Percentiles rank a stretch among this genome's conserved stretches.
Conservation (phyloP, 2,329 filamentous ascomycete genomes). For the Teratosphaeria destructans region DNA sequence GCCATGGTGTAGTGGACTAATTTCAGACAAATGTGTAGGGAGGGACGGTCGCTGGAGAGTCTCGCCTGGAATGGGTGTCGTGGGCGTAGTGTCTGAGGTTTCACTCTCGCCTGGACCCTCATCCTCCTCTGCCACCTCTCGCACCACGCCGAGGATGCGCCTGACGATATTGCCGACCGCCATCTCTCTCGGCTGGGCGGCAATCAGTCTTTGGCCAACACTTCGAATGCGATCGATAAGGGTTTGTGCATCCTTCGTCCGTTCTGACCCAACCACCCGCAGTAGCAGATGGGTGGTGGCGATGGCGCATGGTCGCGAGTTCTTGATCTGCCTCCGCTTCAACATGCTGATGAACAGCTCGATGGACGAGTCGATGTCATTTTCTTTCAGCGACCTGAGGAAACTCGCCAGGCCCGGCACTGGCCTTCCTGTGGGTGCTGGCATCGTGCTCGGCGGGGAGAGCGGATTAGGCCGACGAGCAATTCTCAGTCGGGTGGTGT, state of each 20-base stretch:
- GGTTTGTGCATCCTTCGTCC: slow-evolving; percentile 64
- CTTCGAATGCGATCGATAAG: slow-evolving; percentile 71
- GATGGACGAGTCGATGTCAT: slow-evolving; percentile 68
- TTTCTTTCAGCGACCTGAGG: slow-evolving; percentile 66
- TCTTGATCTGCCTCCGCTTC: slow-evolving; percentile 80
- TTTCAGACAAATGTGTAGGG: slow-evolving; percentile 34
- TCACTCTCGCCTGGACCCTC: slow-evolving; percentile 42
- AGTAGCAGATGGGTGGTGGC: slow-evolving; percentile 83
- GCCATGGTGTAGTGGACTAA: slow-evolving; percentile 37
- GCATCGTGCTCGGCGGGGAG: slow-evolving; percentile 36
- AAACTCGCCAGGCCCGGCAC: slow-evolving; percentile 70
- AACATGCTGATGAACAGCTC: slow-evolving; percentile 77
- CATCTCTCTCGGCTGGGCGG: slow-evolving; percentile 80
- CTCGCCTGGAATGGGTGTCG: slow-evolving; percentile 9
- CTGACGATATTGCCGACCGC: slow-evolving; percentile 91
- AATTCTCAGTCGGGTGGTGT: background rate
- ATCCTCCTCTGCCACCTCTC: slow-evolving; percentile 80
- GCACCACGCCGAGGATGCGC: slow-evolving; percentile 78
- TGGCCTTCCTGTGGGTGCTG: slow-evolving; percentile 44
- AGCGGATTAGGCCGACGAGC: background rate
- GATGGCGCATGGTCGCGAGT: slow-evolving; percentile 78
- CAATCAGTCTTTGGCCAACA: slow-evolving; percentile 65
- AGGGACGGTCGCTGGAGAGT: slow-evolving; percentile 9
- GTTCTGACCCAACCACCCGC: slow-evolving; percentile 72
- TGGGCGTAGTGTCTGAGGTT: slow-evolving; percentile 13